A percentile compares a stretch with the other conserved stretches of the same genome.
Evolutionary conservation across 2,329 filamentous ascomycete genomes (phyloP).

Genomic region (Fusarium tuaranense): DNA sequence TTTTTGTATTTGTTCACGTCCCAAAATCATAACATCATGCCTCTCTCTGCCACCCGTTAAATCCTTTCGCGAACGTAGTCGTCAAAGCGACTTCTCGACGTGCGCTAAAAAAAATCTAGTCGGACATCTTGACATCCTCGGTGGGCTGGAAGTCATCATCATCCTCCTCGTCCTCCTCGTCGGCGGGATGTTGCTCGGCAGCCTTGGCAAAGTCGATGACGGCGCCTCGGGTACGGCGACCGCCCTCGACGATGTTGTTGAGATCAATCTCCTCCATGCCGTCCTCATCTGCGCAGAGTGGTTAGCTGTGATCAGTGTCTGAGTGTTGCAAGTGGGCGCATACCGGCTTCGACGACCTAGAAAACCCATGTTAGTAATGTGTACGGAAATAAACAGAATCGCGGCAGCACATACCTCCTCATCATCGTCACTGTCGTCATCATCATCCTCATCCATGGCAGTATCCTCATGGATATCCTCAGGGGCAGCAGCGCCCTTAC

Average conservation of each 20-base stretch:
- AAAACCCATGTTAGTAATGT: slow-evolving; percentile 40
- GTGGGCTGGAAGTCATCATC: slow-evolving; percentile 76
- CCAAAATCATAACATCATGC: slow-evolving; percentile 40
- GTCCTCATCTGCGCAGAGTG: slow-evolving; percentile 73
- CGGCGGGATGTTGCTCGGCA: slow-evolving; percentile 80
- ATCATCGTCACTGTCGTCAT: slow-evolving; percentile 50
- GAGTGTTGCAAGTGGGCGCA: slow-evolving; percentile 15
- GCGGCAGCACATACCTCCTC: slow-evolving; percentile 44
- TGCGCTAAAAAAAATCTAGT: slow-evolving; percentile 37
- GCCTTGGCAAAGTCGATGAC: slow-evolving; percentile 95
- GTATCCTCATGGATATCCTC: slow-evolving; percentile 67
- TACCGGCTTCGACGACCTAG: slow-evolving; percentile 48
- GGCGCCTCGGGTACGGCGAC: slow-evolving; percentile 89
- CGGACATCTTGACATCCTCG: slow-evolving; percentile 76
- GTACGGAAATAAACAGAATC: background rate
- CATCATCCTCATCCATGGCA: slow-evolving; percentile 80
- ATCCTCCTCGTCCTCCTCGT: slow-evolving; percentile 86
- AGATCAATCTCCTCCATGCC: slow-evolving; percentile 92
- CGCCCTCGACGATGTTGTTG: slow-evolving; percentile 84
- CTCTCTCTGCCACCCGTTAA: slow-evolving; percentile 6
- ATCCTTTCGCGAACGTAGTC: background rate
- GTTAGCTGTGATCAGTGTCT: slow-evolving; percentile 42
- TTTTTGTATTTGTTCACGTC: slow-evolving; percentile 32
- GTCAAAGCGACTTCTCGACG: background rate
- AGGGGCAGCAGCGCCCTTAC: slow-evolving; percentile 83